phyloP scores from a whole-genome alignment of 768 basidiomycete genomes.

The Boletellus emodensis region DNA sequence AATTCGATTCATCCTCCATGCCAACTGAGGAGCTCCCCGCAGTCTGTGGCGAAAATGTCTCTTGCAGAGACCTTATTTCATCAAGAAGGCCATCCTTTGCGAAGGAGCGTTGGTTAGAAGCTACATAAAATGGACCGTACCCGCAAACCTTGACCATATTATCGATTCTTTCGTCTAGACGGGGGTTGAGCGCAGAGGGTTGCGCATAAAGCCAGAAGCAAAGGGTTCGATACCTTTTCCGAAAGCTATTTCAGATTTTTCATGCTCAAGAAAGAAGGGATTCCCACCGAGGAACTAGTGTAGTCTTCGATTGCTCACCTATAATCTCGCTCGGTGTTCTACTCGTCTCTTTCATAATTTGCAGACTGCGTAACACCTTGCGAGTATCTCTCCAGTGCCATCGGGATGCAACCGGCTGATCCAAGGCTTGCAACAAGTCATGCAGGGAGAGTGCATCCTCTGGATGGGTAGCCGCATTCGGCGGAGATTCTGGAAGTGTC shows the following conservation, averaged over 20 bases:
- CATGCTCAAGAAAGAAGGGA: neutral
- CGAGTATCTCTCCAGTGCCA: constrained; percentile 98
- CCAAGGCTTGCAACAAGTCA: constrained; percentile 60
- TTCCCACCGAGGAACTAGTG: constrained; percentile 49
- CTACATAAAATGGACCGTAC: neutral
- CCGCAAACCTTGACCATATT: constrained; percentile 75
- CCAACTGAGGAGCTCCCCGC: neutral
- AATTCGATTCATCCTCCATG: neutral
- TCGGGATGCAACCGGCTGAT: constrained; percentile 66
- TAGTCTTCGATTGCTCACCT: constrained; percentile 50
- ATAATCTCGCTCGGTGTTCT: constrained; percentile 65
- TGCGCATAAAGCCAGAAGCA: constrained; percentile 91
- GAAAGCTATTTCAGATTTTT: neutral
- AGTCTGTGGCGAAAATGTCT: constrained; percentile 10
- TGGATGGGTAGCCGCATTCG: constrained; percentile 52
- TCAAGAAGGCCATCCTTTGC: constrained; percentile 70
- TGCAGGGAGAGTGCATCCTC: constrained; percentile 62
- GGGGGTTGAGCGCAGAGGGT: constrained; percentile 52
- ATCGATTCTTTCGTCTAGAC: constrained; percentile 80
- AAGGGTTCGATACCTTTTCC: constrained; percentile 71
- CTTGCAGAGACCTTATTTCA: constrained; percentile 63
- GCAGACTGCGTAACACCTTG: constrained; percentile 79
- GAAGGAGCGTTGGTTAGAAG: constrained; percentile 1
- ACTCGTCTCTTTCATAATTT: constrained; percentile 70
- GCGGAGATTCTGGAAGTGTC: constrained; percentile 55